phyloP scores from a whole-genome alignment of 2,329 filamentous ascomycete genomes.

The Stachybotrys chartarum region DNA sequence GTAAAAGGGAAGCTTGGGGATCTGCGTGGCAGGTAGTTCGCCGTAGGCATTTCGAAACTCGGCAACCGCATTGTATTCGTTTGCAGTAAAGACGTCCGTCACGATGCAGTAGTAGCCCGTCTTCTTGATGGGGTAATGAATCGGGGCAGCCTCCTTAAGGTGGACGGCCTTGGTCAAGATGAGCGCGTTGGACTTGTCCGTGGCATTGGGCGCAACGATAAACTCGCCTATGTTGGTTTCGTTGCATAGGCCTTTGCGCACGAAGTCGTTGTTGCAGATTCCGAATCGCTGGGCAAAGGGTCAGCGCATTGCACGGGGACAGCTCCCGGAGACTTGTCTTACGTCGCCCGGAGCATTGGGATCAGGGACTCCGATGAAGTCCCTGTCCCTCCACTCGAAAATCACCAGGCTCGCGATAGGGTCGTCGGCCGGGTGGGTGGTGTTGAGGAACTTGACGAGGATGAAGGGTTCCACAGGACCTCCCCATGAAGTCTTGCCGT shows the following conservation, averaged over 20 bases:
- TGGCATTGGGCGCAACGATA: slow-evolving; percentile 71
- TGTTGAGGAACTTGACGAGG: slow-evolving; percentile 66
- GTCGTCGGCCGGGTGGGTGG: slow-evolving; percentile 51
- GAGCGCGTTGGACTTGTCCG: slow-evolving; percentile 58
- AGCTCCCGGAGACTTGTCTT: slow-evolving; percentile 31
- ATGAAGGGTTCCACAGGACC: slow-evolving; percentile 86
- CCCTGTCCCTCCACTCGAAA: slow-evolving; percentile 88
- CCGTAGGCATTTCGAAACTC: slow-evolving; percentile 96
- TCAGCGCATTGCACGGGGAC: slow-evolving; percentile 26
- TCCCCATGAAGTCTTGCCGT: slow-evolving; percentile 82
- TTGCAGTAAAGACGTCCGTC: slow-evolving; percentile 61
- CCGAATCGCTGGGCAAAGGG: slow-evolving; percentile 24
- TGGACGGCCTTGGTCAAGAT: slow-evolving; percentile 78
- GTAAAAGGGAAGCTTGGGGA: slow-evolving; percentile 95
- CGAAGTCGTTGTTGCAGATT: slow-evolving; percentile 69
- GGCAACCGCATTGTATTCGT: slow-evolving; percentile 71
- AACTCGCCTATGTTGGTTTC: slow-evolving; percentile 75
- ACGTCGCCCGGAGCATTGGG: slow-evolving; percentile 47
- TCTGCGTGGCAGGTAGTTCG: slow-evolving; percentile 90
- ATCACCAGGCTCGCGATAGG: slow-evolving; percentile 78
- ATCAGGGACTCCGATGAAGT: slow-evolving; percentile 64
- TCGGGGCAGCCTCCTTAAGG: slow-evolving; percentile 63
- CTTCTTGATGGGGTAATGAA: slow-evolving; percentile 79
- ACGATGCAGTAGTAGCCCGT: slow-evolving; percentile 96
- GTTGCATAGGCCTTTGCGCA: slow-evolving; percentile 66